Conservation (phyloP, 2,329 filamentous ascomycete species). For the Phoma sp. region DNA sequence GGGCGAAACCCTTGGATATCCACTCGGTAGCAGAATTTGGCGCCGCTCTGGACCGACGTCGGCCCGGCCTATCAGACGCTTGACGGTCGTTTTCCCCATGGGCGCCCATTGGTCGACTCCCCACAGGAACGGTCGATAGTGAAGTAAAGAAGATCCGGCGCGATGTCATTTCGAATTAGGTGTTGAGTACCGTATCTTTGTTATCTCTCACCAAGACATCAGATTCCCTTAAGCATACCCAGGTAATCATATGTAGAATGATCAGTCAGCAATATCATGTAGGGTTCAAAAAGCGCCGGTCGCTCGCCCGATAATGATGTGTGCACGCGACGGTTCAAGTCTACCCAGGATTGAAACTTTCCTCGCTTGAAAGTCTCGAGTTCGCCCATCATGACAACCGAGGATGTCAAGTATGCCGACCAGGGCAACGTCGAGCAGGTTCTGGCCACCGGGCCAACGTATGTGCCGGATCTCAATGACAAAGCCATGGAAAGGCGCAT, state of each 20-base stretch:
- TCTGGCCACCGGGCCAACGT: conserved; percentile 15
- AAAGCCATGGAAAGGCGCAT: conserved; percentile 30
- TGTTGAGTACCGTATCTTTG: conserved; percentile 16
- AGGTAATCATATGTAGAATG: too few species aligned
- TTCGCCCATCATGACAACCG: conserved; percentile 6
- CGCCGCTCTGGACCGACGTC: conserved; percentile 8
- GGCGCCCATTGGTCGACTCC: conserved; percentile 3
- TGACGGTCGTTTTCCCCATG: conserved; percentile 4
- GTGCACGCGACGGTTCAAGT: neutral
- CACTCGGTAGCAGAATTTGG: neutral
- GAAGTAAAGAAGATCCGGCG: conserved; percentile 1
- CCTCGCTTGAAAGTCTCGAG: neutral
- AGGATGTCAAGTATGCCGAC: conserved; percentile 13
- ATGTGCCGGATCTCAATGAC: conserved; percentile 27
- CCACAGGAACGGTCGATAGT: neutral
- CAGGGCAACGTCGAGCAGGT: conserved; percentile 18
- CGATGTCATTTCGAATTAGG: neutral
- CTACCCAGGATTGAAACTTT: neutral
- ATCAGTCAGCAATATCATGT: neutral
- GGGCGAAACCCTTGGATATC: conserved; percentile 2
- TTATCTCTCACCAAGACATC: conserved; percentile 11
- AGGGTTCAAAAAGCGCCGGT: conserved; percentile 4
- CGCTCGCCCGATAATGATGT: neutral
- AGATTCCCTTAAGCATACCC: too few species aligned
- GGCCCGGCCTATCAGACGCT: conserved; percentile 8